phyloP scores from a whole-genome alignment of 352 stramenopile species.

The Aphanomyces cochlioides region DNA sequence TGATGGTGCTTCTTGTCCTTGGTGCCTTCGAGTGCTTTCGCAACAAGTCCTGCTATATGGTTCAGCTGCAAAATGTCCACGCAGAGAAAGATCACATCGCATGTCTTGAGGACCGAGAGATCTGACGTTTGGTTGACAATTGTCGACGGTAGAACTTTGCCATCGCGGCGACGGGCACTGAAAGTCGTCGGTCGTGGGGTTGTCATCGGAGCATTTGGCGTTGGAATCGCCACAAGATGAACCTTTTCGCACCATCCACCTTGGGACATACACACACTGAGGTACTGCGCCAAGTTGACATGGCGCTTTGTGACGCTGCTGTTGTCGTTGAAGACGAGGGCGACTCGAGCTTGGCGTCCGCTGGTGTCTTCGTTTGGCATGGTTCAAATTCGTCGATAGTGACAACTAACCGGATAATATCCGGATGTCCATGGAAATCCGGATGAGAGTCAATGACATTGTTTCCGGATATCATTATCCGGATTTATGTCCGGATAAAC shows the following conservation, averaged over 20 bases:
- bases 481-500: too few relatives aligned
- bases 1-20: slow-evolving; percentile 1
- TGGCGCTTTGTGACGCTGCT: slow-evolving; percentile 12
- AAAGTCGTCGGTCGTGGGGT: not conserved
- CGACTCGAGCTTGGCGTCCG: slow-evolving; percentile 8
- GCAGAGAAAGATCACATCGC: slow-evolving; percentile 24
- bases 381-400: not conserved
- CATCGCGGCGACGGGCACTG: slow-evolving; percentile 16
- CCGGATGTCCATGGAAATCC: too few relatives aligned
- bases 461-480: too few relatives aligned
- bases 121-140: slow-evolving; percentile 8
- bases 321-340: slow-evolving; percentile 18
- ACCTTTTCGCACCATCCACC: slow-evolving; percentile 29
- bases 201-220: not conserved
- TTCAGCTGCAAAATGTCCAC: slow-evolving; percentile 15
- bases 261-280: slow-evolving; percentile 21
- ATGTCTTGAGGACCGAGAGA: not conserved
- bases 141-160: not conserved
- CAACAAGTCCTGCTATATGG: slow-evolving; percentile 2
- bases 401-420: too few relatives aligned
- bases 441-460: too few relatives aligned
- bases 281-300: slow-evolving; percentile 20
- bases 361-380: not conserved
- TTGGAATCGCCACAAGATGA: slow-evolving; percentile 4
- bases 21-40: slow-evolving; percentile 2